A percentile compares a stretch with the other conserved stretches of the same genome.
Conservation (phyloP, 768 basidiomycete genomes). For the Astraeus odoratus region DNA sequence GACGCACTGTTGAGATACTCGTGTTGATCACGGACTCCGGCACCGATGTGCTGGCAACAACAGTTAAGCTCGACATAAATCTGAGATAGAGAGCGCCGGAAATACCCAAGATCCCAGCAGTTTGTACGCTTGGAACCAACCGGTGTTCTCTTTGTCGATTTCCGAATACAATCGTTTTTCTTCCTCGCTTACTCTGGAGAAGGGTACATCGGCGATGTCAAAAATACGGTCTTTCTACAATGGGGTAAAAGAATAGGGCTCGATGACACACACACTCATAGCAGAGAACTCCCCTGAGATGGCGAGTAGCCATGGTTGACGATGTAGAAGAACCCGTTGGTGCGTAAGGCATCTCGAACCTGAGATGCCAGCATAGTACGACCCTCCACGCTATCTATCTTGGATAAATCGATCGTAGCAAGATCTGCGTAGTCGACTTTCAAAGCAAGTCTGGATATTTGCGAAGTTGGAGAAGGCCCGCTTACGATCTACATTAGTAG, state of each 20-base stretch:
- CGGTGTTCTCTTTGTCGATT: slow-evolving; percentile 33
- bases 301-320: slow-evolving; percentile 33
- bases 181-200: slow-evolving; percentile 31
- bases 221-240: slow-evolving; percentile 40
- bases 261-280: neutral
- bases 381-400: slow-evolving; percentile 30
- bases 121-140: slow-evolving; percentile 50
- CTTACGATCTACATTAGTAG: slow-evolving; percentile 31
- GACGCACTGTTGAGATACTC: slow-evolving; percentile 56
- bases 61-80: neutral
- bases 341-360: slow-evolving; percentile 40
- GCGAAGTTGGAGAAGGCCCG: neutral
- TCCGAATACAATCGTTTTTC: slow-evolving; percentile 39
- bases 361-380: slow-evolving; percentile 32
- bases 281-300: slow-evolving; percentile 28
- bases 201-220: slow-evolving; percentile 42
- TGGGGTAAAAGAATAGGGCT: slow-evolving; percentile 8
- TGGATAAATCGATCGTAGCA: slow-evolving; percentile 44
- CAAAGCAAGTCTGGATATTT: neutral
- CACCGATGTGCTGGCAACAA: slow-evolving; percentile 50
- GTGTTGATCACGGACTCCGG: slow-evolving; percentile 55
- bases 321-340: slow-evolving; percentile 36
- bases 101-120: slow-evolving; percentile 41
- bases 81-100: neutral
- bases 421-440: slow-evolving; percentile 46